phyloP scores from a whole-genome alignment of 2,329 filamentous ascomycete genomes.

The Exophiala sp. region DNA sequence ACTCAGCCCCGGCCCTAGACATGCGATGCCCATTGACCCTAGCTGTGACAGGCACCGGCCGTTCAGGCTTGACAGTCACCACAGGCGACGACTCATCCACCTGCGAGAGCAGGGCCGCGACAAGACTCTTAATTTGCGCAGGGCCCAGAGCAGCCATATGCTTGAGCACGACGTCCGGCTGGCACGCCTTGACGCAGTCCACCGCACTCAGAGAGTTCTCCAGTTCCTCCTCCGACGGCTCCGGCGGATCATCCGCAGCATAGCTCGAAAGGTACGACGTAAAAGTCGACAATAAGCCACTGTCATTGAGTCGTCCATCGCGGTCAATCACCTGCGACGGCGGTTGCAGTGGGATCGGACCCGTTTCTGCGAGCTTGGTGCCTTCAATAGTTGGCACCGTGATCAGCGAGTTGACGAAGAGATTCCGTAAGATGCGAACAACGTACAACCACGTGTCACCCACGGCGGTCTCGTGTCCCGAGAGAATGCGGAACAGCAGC shows the following conservation, averaged over 20 bases:
- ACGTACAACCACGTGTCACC: conserved; percentile 61
- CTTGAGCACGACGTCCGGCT: conserved; percentile 74
- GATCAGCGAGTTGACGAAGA: conserved; percentile 93
- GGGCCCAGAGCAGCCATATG: conserved; percentile 72
- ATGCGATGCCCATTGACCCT: conserved; percentile 58
- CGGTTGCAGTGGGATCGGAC: conserved; percentile 81
- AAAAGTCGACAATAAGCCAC: conserved; percentile 87
- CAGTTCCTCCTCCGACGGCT: conserved; percentile 94
- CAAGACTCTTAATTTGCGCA: conserved; percentile 57
- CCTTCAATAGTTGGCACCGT: conserved; percentile 57
- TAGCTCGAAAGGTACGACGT: conserved; percentile 98
- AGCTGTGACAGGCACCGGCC: conserved; percentile 58
- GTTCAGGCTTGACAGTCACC: conserved; percentile 84
- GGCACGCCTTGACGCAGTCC: conserved; percentile 88
- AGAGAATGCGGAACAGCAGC: conserved; percentile 89
- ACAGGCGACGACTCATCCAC: conserved; percentile 79
- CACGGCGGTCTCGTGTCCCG: conserved; percentile 76
- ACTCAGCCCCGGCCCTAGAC: conserved; percentile 58
- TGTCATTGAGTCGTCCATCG: conserved; percentile 71
- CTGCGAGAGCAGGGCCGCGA: conserved; percentile 72
- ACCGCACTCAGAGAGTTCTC: conserved; percentile 93
- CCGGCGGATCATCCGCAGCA: conserved; percentile 93
- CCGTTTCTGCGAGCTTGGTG: conserved; percentile 50
- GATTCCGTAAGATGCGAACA: conserved; percentile 86
- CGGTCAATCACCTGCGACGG: conserved; percentile 92